Evolutionary conservation across 805 yeast species (phyloP).

Genomic region (Cyberlindnera euphorbiae): DNA sequence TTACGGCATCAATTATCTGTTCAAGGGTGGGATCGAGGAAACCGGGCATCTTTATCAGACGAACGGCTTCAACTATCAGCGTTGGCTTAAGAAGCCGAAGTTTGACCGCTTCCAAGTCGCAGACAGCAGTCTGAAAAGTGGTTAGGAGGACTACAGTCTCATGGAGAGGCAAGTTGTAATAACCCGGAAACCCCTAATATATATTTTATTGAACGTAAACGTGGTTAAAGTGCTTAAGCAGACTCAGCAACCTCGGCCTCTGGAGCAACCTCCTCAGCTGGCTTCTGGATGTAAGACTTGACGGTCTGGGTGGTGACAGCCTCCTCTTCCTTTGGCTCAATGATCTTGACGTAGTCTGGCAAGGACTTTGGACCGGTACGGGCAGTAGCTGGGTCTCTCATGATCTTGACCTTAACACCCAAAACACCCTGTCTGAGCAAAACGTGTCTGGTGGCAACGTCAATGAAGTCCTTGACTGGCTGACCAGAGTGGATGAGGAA

Average conservation of each 20-base stretch:
- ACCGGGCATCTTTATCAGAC: too few species aligned
- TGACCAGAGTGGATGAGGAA: conserved; percentile 99
- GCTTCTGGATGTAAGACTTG: conserved; percentile 56
- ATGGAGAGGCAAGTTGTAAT: too few species aligned
- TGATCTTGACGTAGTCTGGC: conserved; percentile 91
- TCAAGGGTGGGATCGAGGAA: too few species aligned
- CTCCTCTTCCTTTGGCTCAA: conserved; percentile 94
- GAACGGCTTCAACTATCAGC: too few species aligned
- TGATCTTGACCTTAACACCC: conserved; percentile 99
- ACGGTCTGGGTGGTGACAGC: conserved; percentile 75
- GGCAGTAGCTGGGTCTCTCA: conserved; percentile 95
- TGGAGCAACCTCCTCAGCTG: conserved; percentile 16
- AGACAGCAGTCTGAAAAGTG: too few species aligned
- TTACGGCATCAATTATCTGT: too few species aligned
- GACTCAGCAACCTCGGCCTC: conserved; percentile 16
- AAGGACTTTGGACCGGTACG: conserved; percentile 83
- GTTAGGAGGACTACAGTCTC: too few species aligned
- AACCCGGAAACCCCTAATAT: too few species aligned
- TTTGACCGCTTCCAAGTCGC: too few species aligned
- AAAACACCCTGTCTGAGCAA: conserved; percentile 99
- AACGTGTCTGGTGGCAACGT: conserved; percentile 98
- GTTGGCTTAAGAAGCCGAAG: too few species aligned
- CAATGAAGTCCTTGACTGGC: conserved; percentile 98
- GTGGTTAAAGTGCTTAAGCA: conserved; percentile 18
- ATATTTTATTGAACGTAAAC: neutral